Conservation (phyloP, 257 asterid species). For the Penstemon davidsonii region DNA sequence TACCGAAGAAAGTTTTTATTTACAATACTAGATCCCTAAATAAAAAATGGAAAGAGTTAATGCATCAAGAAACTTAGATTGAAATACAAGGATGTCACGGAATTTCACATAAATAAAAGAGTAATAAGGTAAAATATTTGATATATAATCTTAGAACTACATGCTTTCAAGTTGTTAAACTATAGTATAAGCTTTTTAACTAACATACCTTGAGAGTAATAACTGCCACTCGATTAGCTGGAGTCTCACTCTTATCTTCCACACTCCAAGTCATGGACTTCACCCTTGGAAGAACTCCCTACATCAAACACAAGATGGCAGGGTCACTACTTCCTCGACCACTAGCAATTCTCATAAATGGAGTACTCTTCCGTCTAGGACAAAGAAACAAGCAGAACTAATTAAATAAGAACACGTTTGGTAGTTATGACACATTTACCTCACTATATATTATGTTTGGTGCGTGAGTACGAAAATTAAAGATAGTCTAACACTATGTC, state of each 20-base stretch:
- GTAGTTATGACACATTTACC: no score
- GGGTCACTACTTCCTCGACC: neutral
- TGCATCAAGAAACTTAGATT: neutral
- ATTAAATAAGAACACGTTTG: no score
- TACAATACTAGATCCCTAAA: neutral
- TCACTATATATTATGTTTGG: no score
- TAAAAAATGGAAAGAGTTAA: neutral
- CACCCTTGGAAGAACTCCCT: slow-evolving; percentile 48
- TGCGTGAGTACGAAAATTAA: no score
- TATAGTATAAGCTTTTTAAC: slow-evolving; percentile 6
- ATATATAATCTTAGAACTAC: neutral
- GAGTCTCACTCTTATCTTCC: slow-evolving; percentile 33
- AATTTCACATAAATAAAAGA: neutral
- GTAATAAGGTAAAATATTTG: neutral
- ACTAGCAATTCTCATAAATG: neutral
- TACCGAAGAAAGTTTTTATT: no score
- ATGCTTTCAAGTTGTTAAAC: neutral
- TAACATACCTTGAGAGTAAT: slow-evolving; percentile 46
- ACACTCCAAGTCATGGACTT: slow-evolving; percentile 56
- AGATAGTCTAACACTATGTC: no score
- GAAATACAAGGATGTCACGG: neutral
- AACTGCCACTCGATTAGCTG: slow-evolving; percentile 38
- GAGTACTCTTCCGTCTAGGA: no score
- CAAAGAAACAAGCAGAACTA: no score
- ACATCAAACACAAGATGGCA: slow-evolving; percentile 17